These are phyloP conservation scores for Anisodus tanguticus DNA, from an alignment of 257 asterid species.

Conservation along the genomic window DNA sequence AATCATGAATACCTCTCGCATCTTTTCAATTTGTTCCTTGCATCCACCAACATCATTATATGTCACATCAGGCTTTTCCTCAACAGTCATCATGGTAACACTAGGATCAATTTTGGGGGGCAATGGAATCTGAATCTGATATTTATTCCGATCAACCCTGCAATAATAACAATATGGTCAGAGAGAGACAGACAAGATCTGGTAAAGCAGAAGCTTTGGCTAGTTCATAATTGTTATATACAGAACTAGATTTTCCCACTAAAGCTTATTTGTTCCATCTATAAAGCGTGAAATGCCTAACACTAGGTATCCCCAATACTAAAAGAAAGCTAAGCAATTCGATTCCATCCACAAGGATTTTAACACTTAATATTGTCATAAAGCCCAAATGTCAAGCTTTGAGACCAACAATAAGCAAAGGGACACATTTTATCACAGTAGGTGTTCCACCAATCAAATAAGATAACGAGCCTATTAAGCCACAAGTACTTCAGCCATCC, in stretches of 20 bases:
- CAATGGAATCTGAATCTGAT: conserved; percentile 96
- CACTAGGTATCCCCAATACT: not conserved
- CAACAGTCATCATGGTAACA: conserved; percentile 99
- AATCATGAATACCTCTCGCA: conserved; percentile 76
- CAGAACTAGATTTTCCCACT: conserved; percentile 11
- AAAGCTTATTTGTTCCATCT: not conserved
- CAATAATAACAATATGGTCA: conserved; percentile 33
- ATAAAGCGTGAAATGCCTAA: not conserved
- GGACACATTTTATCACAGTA: not conserved
- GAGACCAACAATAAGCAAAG: not conserved
- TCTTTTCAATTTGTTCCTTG: conserved; percentile 97
- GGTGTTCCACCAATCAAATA: not conserved
- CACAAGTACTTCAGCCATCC: not conserved
- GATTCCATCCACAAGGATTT: not conserved
- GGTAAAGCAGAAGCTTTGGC: not conserved
- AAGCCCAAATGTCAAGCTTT: not conserved
- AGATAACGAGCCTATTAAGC: not conserved
- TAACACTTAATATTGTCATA: not conserved
- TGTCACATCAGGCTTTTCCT: conserved; percentile 98
- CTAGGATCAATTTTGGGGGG: conserved; percentile 99
- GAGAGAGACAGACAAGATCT: not conserved
- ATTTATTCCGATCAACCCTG: conserved; percentile 95
- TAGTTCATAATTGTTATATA: not conserved
- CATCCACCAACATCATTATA: conserved; percentile 98
- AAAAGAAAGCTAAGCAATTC: not conserved